Evolutionary conservation across 441 rosid genomes (phyloP).

Genomic region (Melastoma candidum): DNA sequence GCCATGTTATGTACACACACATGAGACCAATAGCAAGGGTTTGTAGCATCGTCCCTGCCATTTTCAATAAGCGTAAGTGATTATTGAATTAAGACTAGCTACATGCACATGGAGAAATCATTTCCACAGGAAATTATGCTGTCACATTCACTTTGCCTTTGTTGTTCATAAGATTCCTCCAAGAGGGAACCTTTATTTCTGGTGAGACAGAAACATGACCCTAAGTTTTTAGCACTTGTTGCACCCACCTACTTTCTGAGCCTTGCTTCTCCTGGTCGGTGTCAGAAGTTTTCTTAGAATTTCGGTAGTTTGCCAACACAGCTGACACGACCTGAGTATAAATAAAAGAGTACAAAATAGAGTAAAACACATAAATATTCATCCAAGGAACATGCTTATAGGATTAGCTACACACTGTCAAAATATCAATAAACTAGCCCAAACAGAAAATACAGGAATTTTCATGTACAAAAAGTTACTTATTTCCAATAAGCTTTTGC

Average conservation of each 20-base stretch:
- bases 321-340: constrained; percentile 66
- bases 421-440: too few relatives aligned
- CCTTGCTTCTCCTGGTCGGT: constrained; percentile 27
- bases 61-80: constrained; percentile 15
- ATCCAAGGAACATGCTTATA: too few relatives aligned
- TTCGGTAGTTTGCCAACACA: constrained; percentile 73
- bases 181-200: constrained; percentile 57
- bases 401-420: too few relatives aligned
- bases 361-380: too few relatives aligned
- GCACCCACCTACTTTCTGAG: constrained; percentile 53
- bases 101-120: constrained; percentile 10
- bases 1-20: constrained; percentile 91
- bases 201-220: constrained; percentile 37
- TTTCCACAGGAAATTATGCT: constrained; percentile 46
- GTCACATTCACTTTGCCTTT: constrained; percentile 68
- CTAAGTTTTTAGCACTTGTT: constrained; percentile 69
- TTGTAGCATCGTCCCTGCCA: constrained; percentile 59
- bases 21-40: constrained; percentile 88
- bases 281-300: constrained; percentile 28
- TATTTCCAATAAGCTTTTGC: too few relatives aligned
- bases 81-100: constrained; percentile 2
- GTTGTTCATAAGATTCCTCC: constrained; percentile 67
- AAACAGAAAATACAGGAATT: too few relatives aligned
- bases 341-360: constrained; percentile 2
- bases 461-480: too few relatives aligned